Conservation (phyloP, 2,329 filamentous ascomycete genomes). For the Trichophyton verrucosum region DNA sequence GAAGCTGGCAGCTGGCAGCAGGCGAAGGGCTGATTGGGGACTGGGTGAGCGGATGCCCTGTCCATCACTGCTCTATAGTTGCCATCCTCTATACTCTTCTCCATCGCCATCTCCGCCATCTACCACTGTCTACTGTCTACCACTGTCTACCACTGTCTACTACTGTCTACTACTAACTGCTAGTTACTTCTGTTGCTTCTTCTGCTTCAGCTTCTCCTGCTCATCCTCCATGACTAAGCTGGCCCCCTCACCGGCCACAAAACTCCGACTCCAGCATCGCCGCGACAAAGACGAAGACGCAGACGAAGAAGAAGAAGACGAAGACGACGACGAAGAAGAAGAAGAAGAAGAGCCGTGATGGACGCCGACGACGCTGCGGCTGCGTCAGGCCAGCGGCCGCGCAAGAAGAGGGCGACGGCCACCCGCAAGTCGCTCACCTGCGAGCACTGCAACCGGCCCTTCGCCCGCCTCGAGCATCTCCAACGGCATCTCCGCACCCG, state of each 20-base stretch:
- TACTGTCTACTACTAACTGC: background rate
- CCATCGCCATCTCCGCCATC: background rate
- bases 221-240: background rate
- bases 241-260: background rate
- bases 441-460: conserved; percentile 38
- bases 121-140: background rate
- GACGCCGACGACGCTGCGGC: conserved; percentile 20
- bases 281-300: background rate
- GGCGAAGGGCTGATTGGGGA: too few species aligned
- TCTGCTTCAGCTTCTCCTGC: background rate
- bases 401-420: conserved; percentile 29
- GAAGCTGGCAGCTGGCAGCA: too few species aligned
- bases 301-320: background rate
- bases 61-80: too few species aligned
- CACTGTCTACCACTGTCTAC: background rate
- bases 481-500: conserved; percentile 41
- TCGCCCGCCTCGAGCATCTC: conserved; percentile 39
- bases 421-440: conserved; percentile 37
- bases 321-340: background rate
- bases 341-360: too few species aligned
- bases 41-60: too few species aligned
- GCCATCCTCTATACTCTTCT: too few species aligned
- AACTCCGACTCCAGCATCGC: background rate
- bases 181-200: background rate
- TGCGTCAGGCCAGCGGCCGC: conserved; percentile 8